Conservation (phyloP, 1,284 basidiomycete species). For the Coriolopsis trogii region DNA sequence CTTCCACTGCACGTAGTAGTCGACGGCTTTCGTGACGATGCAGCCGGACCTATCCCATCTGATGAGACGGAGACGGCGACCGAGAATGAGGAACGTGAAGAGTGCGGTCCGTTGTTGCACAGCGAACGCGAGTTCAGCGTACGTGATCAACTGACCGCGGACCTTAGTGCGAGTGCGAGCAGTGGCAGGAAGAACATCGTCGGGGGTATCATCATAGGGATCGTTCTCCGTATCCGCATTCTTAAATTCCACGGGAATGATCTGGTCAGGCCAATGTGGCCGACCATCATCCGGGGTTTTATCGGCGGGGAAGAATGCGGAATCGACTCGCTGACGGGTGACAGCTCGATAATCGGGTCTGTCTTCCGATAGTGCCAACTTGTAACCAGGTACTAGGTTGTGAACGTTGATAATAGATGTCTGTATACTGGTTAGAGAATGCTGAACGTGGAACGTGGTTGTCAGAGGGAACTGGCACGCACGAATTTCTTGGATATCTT, state of each 20-base stretch:
- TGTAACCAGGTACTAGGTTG: neutral
- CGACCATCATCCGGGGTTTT: neutral
- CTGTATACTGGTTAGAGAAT: neutral
- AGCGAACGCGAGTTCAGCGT: neutral
- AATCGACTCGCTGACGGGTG: neutral
- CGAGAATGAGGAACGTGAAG: slow-evolving; percentile 7
- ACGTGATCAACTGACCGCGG: neutral
- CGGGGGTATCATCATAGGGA: neutral
- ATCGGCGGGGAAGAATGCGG: neutral
- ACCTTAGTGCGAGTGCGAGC: neutral
- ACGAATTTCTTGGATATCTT: neutral
- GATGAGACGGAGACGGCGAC: neutral
- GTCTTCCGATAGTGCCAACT: neutral
- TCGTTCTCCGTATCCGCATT: neutral
- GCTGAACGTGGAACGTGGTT: neutral
- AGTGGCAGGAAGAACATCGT: neutral
- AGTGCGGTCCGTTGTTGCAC: slow-evolving; percentile 7
- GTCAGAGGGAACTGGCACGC: neutral
- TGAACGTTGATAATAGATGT: neutral
- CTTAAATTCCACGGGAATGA: neutral
- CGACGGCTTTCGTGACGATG: slow-evolving; percentile 1
- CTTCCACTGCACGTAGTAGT: slow-evolving; percentile 1
- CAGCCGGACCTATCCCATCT: slow-evolving; percentile 12
- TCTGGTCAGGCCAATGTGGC: neutral
- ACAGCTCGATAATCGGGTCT: neutral